These are phyloP conservation scores for Phytophthora tentaculata DNA, from an alignment of 352 stramenopile species.

Conservation along the genomic window DNA sequence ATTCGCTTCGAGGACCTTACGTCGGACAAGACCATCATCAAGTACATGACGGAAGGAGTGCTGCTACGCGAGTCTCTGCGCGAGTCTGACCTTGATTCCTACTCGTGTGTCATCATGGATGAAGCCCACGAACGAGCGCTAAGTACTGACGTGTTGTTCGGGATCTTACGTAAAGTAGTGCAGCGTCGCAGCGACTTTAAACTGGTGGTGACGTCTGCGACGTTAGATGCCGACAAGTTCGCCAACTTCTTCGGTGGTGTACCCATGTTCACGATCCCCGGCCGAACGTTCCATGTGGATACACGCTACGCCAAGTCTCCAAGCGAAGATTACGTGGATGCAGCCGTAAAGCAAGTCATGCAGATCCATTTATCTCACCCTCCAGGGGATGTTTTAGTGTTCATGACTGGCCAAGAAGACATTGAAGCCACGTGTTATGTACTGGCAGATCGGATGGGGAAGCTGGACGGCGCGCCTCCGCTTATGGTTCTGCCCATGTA, in stretches of 20 bases:
- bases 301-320: constrained; percentile 93
- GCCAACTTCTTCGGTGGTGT: constrained; percentile 97
- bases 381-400: constrained; percentile 98
- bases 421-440: constrained; percentile 97
- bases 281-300: constrained; percentile 86
- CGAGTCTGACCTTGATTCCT: constrained; percentile 87
- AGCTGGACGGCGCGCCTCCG: constrained; percentile 92
- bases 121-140: constrained; percentile 95
- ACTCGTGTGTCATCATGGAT: constrained; percentile 94
- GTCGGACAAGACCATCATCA: constrained; percentile 96
- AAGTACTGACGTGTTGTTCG: constrained; percentile 95
- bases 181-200: constrained; percentile 91
- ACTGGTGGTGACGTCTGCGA: constrained; percentile 95
- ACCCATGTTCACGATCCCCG: constrained; percentile 97
- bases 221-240: constrained; percentile 98
- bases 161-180: constrained; percentile 92
- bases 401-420: constrained; percentile 99
- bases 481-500: constrained; percentile 99
- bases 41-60: constrained; percentile 96
- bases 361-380: constrained; percentile 98
- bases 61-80: constrained; percentile 94
- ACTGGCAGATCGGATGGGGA: constrained; percentile 95
- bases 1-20: constrained; percentile 97
- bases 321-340: constrained; percentile 98
- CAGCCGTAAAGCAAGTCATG: constrained; percentile 97